These are phyloP conservation scores for Magnolia officinalis DNA, from an alignment of 164 flowering plant genomes.

Conservation along the genomic window DNA sequence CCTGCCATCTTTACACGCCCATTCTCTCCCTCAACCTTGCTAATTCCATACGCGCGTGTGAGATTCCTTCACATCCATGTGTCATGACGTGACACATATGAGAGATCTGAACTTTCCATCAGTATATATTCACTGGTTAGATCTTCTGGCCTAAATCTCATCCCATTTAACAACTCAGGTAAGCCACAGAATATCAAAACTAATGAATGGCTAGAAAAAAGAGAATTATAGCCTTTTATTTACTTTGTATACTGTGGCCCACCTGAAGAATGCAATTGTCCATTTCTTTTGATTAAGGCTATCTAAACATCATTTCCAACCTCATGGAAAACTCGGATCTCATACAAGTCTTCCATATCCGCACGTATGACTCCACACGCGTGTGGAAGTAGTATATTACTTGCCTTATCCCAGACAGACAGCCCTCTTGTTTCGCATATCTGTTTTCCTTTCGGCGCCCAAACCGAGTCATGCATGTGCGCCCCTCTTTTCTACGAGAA, in stretches of 20 bases:
- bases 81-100: background rate
- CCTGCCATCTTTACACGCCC: background rate
- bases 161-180: background rate
- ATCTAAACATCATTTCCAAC: background rate
- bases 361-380: background rate
- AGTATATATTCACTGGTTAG: background rate
- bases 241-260: background rate
- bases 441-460: no score
- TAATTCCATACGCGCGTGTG: background rate
- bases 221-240: background rate
- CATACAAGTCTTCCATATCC: background rate
- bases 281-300: no score
- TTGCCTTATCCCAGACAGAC: background rate
- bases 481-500: no score
- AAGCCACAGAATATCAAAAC: no score
- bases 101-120: background rate
- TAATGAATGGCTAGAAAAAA: background rate
- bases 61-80: background rate
- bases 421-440: no score
- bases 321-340: background rate
- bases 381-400: background rate
- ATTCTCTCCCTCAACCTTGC: no score
- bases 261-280: background rate
- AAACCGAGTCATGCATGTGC: no score
- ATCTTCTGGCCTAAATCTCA: background rate